Evolutionary conservation across 148 eudicot species (phyloP), one percentile per base, ranked within the genome.

Genomic region (Nyssa sinensis): DNA sequence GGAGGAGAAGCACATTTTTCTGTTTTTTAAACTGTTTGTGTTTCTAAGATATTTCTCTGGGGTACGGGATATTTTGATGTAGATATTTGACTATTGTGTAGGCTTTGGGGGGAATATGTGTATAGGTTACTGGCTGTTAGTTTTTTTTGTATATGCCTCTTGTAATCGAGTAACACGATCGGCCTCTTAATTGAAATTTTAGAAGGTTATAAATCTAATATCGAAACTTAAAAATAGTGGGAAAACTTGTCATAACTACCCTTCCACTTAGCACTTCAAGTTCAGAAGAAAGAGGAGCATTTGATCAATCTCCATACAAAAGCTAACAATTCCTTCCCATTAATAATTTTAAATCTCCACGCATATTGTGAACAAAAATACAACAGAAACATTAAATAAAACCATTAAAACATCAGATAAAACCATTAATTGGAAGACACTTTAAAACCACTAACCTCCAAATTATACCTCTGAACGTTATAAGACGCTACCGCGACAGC

Each of bases 391-490:
- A 10, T 4, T 37, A 16, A 24, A 13, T 33, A 27, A 7, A 35
- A 61, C 2, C 66, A 62, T 37, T 72, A 1, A 55, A 44, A 44
- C 51, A 12, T 1, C 5, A 19, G 17, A 27, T 29, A n/a, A 12
- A 44, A 63, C 1, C 62, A 63, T 19, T 72, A 9, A 39, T 39
- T 62, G 34, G 37, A 62, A 32, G 34, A 63, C n/a, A 51, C 9
- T 32, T 6, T 31, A n/a, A 27, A 27, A 67, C 2, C 68, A 83
- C 92, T 84, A 70, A 89, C 99, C 99, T 95, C 89, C 78, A 95
- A 83, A 74, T 82, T 83, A 87, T 95, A 88, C 86, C 96, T 95
- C 80, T 90, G 72, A 53, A 86, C 90, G 88, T 95, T 95, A 71
- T 79, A 95, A 55, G 77, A 74, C 1, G 97, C 97, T 75, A 95